Percentiles rank a stretch among this genome's conserved stretches.
Evolutionary conservation across 805 yeast species (phyloP).

Genomic region (Cyberlindnera galapagoensis): DNA sequence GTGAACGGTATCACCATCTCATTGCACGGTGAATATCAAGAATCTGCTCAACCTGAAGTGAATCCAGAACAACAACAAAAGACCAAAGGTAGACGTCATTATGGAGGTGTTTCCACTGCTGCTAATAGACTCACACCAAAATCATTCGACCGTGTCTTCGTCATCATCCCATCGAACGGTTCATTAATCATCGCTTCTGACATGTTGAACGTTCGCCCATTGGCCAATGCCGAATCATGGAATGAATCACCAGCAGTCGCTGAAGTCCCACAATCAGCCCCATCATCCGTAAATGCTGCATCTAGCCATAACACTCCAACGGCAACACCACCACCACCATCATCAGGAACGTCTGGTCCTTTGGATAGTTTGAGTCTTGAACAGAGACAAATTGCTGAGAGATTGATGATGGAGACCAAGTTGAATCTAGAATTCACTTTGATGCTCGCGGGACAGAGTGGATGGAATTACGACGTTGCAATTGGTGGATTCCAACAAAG

Average conservation of each 20-base stretch:
- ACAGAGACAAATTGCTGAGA: slow-evolving; percentile 61
- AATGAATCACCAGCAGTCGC: slow-evolving; percentile 17
- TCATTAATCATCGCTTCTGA: slow-evolving; percentile 87
- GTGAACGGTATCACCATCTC: slow-evolving; percentile 72
- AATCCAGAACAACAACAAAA: slow-evolving; percentile 16
- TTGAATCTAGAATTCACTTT: slow-evolving; percentile 73
- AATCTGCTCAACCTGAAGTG: slow-evolving; percentile 48
- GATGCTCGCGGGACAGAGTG: slow-evolving; percentile 82
- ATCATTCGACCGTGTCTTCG: slow-evolving; percentile 80
- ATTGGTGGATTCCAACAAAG: slow-evolving; percentile 64
- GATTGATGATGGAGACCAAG: slow-evolving; percentile 64
- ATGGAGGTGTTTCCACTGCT: slow-evolving; percentile 24
- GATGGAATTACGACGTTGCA: slow-evolving; percentile 73
- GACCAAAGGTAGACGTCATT: slow-evolving; percentile 22
- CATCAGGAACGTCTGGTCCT: slow-evolving; percentile 10
- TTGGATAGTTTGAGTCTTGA: slow-evolving; percentile 29
- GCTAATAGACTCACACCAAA: slow-evolving; percentile 44
- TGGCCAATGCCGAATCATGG: slow-evolving; percentile 56
- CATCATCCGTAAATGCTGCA: slow-evolving; percentile 10
- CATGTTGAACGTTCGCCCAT: slow-evolving; percentile 59
- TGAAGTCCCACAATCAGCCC: slow-evolving; percentile 11
- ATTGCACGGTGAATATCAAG: slow-evolving; percentile 82
- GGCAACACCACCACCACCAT: slow-evolving; percentile 3
- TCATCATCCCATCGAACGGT: slow-evolving; percentile 63
- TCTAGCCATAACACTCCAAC: background rate